phyloP scores from a whole-genome alignment of 331 rosid genomes.

The Rosa hybrid region DNA sequence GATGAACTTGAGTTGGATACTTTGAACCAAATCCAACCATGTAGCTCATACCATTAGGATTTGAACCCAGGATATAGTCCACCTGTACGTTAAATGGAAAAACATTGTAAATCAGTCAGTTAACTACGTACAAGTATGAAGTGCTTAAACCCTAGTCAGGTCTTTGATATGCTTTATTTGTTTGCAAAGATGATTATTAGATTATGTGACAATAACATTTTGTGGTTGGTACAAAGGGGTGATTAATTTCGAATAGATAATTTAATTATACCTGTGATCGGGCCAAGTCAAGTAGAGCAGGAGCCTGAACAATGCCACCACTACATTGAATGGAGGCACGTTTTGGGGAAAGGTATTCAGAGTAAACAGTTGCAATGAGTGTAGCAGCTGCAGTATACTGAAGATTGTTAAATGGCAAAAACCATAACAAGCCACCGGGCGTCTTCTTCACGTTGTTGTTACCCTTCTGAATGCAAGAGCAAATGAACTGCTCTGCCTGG shows the following conservation, averaged over 20 bases:
- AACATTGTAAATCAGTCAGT: neutral
- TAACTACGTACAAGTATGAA: no score
- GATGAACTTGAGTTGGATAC: constrained; percentile 53
- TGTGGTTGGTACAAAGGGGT: no score
- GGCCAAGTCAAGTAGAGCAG: constrained; percentile 28
- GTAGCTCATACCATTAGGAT: constrained; percentile 55
- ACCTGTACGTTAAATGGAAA: constrained; percentile 29
- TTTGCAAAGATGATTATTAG: no score
- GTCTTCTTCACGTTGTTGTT: constrained; percentile 36
- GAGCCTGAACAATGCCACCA: constrained; percentile 20
- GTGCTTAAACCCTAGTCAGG: no score
- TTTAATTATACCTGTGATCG: constrained; percentile 30
- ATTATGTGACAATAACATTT: no score
- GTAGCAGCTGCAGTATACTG: constrained; percentile 57
- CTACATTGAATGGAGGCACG: constrained; percentile 26
- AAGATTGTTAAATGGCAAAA: constrained; percentile 45
- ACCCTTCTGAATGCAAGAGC: constrained; percentile 44
- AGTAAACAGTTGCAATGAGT: constrained; percentile 40
- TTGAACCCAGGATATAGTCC: constrained; percentile 62
- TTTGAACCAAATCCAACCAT: constrained; percentile 69
- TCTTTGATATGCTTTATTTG: no score
- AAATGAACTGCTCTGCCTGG: constrained; percentile 54
- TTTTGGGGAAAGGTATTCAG: constrained; percentile 41
- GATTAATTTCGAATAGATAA: neutral
- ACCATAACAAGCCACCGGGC: constrained; percentile 55